phyloP scores from a whole-genome alignment of 768 basidiomycete species.

The Galerina marginata region DNA sequence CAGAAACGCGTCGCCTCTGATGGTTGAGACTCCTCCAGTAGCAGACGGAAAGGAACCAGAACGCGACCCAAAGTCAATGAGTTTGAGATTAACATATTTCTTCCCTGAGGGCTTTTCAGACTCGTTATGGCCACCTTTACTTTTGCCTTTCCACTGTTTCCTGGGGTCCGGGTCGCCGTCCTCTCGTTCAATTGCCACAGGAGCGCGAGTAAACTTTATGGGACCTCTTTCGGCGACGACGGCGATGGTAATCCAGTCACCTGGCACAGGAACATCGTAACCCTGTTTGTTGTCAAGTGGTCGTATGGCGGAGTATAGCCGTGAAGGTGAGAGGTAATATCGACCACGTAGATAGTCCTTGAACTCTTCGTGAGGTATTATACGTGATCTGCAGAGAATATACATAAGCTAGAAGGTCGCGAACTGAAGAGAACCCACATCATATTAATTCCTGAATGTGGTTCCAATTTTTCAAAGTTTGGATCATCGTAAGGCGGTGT shows the following conservation, averaged over 20 bases:
- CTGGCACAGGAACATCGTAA: conserved; percentile 90
- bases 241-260: conserved; percentile 96
- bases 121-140: conserved; percentile 29
- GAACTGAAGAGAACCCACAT: conserved; percentile 54
- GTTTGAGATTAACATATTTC: conserved; percentile 86
- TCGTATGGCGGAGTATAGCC: conserved; percentile 84
- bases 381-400: conserved; percentile 61
- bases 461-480: conserved; percentile 79
- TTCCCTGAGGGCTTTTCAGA: conserved; percentile 59
- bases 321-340: conserved; percentile 88
- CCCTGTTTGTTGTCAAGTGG: conserved; percentile 78
- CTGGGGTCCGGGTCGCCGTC: conserved; percentile 43
- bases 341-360: conserved; percentile 83
- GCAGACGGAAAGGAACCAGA: conserved; percentile 57
- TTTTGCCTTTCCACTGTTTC: conserved; percentile 40
- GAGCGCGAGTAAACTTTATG: conserved; percentile 72
- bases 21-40: conserved; percentile 58
- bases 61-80: conserved; percentile 79
- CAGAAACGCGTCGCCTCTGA: conserved; percentile 84
- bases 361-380: conserved; percentile 74
- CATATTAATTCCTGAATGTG: conserved; percentile 88
- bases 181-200: conserved; percentile 58
- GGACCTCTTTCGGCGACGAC: conserved; percentile 92
- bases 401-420: conserved; percentile 4
- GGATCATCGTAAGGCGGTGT: conserved; percentile 75